These are phyloP conservation scores for Neurospora sublineolata DNA, from an alignment of 495 filamentous ascomycete species.

Conservation along the genomic window DNA sequence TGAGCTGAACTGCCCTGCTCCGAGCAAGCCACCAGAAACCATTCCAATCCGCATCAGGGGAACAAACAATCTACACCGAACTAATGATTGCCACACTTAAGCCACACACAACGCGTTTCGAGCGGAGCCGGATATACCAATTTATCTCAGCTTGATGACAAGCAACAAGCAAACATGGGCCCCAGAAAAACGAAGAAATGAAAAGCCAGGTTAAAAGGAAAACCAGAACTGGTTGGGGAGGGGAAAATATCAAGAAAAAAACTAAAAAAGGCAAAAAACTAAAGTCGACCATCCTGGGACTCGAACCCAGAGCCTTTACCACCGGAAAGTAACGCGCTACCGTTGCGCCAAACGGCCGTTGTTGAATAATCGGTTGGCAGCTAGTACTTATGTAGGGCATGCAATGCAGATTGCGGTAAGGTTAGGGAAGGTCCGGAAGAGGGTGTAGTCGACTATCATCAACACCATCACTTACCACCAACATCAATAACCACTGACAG, in stretches of 20 bases:
- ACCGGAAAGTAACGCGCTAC: not conserved
- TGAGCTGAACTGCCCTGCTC: not conserved
- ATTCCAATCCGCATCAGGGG: no score
- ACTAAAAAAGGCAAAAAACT: not conserved
- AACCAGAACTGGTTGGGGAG: no score
- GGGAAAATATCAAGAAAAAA: no score
- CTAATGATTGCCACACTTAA: not conserved
- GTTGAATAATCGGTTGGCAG: not conserved
- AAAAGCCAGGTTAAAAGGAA: no score
- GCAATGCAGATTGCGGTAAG: no score
- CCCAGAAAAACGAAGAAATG: not conserved
- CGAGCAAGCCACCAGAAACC: not conserved
- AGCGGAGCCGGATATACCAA: not conserved
- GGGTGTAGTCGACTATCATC: not conserved
- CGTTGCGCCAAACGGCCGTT: not conserved
- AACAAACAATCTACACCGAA: not conserved
- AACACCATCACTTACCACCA: not conserved
- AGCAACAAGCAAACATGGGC: not conserved
- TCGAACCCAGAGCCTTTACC: constrained; percentile 4
- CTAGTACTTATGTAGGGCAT: not conserved
- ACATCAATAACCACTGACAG: no score
- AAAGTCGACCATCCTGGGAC: constrained; percentile 2
- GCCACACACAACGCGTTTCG: not conserved
- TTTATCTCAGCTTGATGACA: not conserved
- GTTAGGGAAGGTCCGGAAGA: not conserved